Base-by-base conservation (phyloP, 2,329 filamentous ascomycete species). In the Coniochaeta ligniaria region DNA sequence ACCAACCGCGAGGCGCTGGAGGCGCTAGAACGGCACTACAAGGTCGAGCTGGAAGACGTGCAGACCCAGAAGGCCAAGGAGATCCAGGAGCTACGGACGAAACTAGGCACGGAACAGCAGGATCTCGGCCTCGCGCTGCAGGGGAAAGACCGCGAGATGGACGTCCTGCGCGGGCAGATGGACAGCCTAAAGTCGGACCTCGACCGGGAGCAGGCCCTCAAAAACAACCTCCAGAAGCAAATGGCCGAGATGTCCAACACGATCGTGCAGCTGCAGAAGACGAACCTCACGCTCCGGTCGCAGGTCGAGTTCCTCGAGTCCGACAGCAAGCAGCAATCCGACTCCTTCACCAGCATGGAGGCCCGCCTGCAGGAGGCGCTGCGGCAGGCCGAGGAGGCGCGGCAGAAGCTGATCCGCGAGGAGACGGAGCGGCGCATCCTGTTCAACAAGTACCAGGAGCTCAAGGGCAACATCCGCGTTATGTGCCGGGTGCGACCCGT, bases 391-490 rank as follows among this genome's bases (percentile, higher is more conserved):
- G 86, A 90, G 33, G 81, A 84, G 38, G 87, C 90, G 1, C 86
- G 90, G 60, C 86, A 91, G 65, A 96, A 95, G 70, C 80, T 99
- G 31, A 88, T 95, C 64, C 91, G 89, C 68, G 95, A 98, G 71
- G 95, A 99, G 75, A 95, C 91, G 0, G 80, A 96, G 58, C 86
- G 95, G 16, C 85, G 95, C 24, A 94, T 96, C 67, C 83, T 99
- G 0, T 96, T 98, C 78, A 98, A 98, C 75, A 95, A 96, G 73
- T 94, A 99, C 55, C 92, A 99, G 72, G 95, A 99, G 71, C 84
- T 99, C 62, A 97, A 96, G 74, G 95, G 95, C 68, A 99, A 99
- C 71, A 99, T 99, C 69, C 89, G 95, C 22, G 95, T 99, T 66
- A 99, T 99, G 85, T 98, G 94, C 71, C 87, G 95, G 71, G 94